These are phyloP conservation scores for Nicotiana undulata DNA, from an alignment of 257 asterid genomes.

Conservation along the genomic window DNA sequence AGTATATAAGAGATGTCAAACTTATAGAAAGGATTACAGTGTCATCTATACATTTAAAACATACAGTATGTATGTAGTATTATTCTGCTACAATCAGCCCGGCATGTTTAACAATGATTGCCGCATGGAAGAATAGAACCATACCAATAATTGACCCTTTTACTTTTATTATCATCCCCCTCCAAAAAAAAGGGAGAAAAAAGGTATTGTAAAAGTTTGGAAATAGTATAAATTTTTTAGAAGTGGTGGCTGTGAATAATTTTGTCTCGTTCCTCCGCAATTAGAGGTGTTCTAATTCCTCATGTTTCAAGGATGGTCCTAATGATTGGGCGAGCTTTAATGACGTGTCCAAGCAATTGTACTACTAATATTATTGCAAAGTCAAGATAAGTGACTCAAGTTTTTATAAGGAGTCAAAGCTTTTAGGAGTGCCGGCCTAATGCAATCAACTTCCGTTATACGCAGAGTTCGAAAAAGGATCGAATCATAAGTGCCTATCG, in stretches of 20 bases:
- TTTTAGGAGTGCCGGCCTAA: not conserved
- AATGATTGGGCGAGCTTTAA: not conserved
- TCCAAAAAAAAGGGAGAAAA: too few species aligned
- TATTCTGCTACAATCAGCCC: not conserved
- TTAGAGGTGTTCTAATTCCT: not conserved
- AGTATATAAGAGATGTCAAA: too few species aligned
- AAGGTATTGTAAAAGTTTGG: not conserved
- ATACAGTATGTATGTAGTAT: too few species aligned
- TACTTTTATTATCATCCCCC: not conserved
- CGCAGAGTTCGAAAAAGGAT: too few species aligned
- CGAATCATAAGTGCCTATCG: too few species aligned
- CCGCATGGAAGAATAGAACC: not conserved
- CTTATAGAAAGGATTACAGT: not conserved
- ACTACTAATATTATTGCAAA: not conserved
- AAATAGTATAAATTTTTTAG: not conserved
- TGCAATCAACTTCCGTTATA: too few species aligned
- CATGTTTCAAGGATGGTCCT: not conserved
- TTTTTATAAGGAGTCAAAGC: not conserved
- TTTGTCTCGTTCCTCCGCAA: not conserved
- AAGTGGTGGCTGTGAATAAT: not conserved
- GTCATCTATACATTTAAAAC: not conserved
- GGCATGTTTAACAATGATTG: not conserved
- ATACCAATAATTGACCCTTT: not conserved
- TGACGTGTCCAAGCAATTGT: not conserved
- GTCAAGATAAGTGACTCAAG: not conserved